Evolutionary conservation across 2,329 filamentous ascomycete species (phyloP).

Genomic region (Ceratocystis ficicola): DNA sequence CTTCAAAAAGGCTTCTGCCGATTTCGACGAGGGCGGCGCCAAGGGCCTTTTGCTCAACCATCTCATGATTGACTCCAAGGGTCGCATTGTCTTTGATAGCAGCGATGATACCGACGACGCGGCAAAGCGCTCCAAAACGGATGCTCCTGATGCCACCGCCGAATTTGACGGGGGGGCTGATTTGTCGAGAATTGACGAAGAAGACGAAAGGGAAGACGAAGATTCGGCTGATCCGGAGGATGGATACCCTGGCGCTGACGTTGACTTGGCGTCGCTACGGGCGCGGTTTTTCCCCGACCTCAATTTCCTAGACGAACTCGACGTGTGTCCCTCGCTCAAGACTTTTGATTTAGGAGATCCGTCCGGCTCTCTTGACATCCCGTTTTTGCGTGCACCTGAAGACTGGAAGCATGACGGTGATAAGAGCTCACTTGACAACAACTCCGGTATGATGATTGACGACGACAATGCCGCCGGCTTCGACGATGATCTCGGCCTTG

Average conservation of each 20-base stretch:
- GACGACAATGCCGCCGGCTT: slow-evolving; percentile 69
- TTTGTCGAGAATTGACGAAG: slow-evolving; percentile 25
- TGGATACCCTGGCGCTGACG: slow-evolving; percentile 43
- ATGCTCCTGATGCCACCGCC: slow-evolving; percentile 23
- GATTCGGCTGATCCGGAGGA: slow-evolving; percentile 35
- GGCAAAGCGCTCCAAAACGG: slow-evolving; percentile 27
- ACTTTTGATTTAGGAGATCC: slow-evolving; percentile 83
- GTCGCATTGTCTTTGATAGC: slow-evolving; percentile 94
- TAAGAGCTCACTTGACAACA: slow-evolving; percentile 47
- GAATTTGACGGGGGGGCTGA: slow-evolving; percentile 4
- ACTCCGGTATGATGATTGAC: slow-evolving; percentile 74
- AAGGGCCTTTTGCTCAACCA: slow-evolving; percentile 93
- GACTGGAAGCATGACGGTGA: slow-evolving; percentile 57
- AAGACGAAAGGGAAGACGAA: slow-evolving; percentile 32
- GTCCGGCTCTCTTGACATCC: slow-evolving; percentile 74
- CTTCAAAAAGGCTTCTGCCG: slow-evolving; percentile 98
- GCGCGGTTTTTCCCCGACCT: slow-evolving; percentile 79
- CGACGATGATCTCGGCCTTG: slow-evolving; percentile 57
- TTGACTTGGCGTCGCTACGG: slow-evolving; percentile 65
- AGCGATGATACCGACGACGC: slow-evolving; percentile 67
- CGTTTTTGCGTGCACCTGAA: slow-evolving; percentile 79
- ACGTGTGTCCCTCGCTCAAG: slow-evolving; percentile 90
- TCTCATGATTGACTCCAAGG: slow-evolving; percentile 83
- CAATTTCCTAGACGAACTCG: slow-evolving; percentile 62
- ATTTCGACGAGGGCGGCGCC: slow-evolving; percentile 95